Conservation (phyloP, 495 filamentous ascomycete species). For the Aspergillus avenaceus region DNA sequence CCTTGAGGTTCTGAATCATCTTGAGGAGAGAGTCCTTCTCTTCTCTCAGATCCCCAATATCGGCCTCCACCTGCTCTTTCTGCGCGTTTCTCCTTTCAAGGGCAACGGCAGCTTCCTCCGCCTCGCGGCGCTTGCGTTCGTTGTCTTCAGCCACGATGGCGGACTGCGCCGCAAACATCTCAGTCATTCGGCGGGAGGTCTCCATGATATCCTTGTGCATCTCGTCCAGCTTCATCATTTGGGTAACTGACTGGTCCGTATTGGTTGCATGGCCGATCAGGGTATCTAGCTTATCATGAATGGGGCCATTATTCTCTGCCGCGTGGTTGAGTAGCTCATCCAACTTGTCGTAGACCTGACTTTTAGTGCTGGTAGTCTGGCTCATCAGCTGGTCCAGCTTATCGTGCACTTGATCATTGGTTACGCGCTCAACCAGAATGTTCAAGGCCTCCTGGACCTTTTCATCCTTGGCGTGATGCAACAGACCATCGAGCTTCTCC, state of each 20-base stretch:
- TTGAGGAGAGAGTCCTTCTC: conserved; percentile 61
- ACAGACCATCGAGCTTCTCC: conserved; percentile 79
- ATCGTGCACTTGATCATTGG: conserved; percentile 37
- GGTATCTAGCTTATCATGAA: conserved; percentile 64
- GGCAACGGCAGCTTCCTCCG: conserved; percentile 75
- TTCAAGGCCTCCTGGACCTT: conserved; percentile 78
- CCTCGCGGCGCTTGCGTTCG: conserved; percentile 72
- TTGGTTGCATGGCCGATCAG: conserved; percentile 33
- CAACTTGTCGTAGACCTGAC: conserved; percentile 46
- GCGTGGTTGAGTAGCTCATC: conserved; percentile 62
- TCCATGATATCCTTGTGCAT: conserved; percentile 85
- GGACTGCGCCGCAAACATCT: conserved; percentile 78
- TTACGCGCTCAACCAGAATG: conserved; percentile 62
- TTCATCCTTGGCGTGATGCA: conserved; percentile 52
- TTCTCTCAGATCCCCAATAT: conserved; percentile 59
- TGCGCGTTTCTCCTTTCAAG: conserved; percentile 76
- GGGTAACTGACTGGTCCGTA: conserved; percentile 42
- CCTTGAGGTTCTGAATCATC: conserved; percentile 52
- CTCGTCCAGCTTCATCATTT: conserved; percentile 76
- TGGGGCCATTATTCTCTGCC: conserved; percentile 51
- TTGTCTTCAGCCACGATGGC: conserved; percentile 73
- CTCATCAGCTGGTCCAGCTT: conserved; percentile 57
- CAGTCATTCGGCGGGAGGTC: conserved; percentile 81
- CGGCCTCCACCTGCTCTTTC: conserved; percentile 71
- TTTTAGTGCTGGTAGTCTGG: conserved; percentile 44